A percentile compares a stretch with the other conserved stretches of the same genome.
phyloP scores from a whole-genome alignment of 169 alveolate genomes.

The Plasmodium vinckei region DNA sequence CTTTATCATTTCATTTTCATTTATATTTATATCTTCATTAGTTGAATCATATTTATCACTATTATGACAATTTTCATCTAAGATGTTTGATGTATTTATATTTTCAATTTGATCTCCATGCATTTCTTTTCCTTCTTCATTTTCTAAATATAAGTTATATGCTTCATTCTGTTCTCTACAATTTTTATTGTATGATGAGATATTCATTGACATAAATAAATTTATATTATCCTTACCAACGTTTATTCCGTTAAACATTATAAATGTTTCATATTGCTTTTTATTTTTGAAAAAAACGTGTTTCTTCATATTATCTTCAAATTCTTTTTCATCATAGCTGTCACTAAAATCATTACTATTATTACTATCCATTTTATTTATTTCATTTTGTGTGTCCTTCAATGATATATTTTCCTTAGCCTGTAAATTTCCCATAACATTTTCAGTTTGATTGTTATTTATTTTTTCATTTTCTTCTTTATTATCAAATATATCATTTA shows the following conservation, averaged over 20 bases:
- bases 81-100: not conserved
- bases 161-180: constrained; percentile 29
- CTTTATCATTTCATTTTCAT: not conserved
- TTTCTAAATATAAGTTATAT: constrained; percentile 21
- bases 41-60: not conserved
- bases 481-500: too few species aligned
- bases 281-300: not conserved
- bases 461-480: not conserved
- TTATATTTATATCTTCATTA: not conserved
- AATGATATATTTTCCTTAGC: too few species aligned
- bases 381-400: too few species aligned
- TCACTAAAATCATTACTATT: not conserved
- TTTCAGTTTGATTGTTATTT: not conserved
- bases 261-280: not conserved
- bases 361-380: not conserved
- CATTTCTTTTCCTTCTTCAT: constrained; percentile 5
- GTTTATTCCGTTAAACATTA: not conserved
- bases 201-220: constrained; percentile 14
- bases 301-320: not conserved
- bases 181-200: not conserved
- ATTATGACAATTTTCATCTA: not conserved
- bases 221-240: not conserved
- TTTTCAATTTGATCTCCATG: not conserved
- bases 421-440: too few species aligned
- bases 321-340: not conserved